Evolutionary conservation across 148 eudicot genomes (phyloP).

Genomic region (Rheum nobile): DNA sequence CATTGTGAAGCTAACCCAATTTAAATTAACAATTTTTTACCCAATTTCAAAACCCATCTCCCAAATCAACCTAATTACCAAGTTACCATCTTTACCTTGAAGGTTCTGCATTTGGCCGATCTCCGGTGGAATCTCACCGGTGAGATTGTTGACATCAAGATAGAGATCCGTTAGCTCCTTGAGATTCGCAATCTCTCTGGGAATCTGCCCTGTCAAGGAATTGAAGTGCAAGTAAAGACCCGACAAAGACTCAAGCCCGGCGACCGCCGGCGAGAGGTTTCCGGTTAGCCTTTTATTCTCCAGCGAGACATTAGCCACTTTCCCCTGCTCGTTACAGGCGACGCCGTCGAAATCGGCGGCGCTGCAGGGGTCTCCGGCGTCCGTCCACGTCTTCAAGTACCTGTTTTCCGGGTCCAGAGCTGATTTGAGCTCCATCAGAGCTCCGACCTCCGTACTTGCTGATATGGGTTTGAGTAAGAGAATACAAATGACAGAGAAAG

Average conservation of each 20-base stretch:
- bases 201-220: slow-evolving; percentile 52
- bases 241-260: slow-evolving; percentile 51
- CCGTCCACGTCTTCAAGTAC: slow-evolving; percentile 46
- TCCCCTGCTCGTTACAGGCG: slow-evolving; percentile 57
- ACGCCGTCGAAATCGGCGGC: slow-evolving; percentile 51
- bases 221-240: slow-evolving; percentile 85
- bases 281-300: slow-evolving; percentile 55
- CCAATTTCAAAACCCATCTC: too few relatives aligned
- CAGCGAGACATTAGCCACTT: slow-evolving; percentile 69
- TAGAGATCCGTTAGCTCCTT: slow-evolving; percentile 63
- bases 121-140: slow-evolving; percentile 50
- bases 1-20: background rate
- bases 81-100: slow-evolving; percentile 37
- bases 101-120: slow-evolving; percentile 64
- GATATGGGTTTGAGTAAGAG: slow-evolving; percentile 2
- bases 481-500: slow-evolving; percentile 4
- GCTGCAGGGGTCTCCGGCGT: slow-evolving; percentile 61
- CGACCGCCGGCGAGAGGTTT: slow-evolving; percentile 52
- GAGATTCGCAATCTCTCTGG: slow-evolving; percentile 52
- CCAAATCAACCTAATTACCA: background rate
- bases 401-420: slow-evolving; percentile 64
- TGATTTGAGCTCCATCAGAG: slow-evolving; percentile 64
- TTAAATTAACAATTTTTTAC: background rate
- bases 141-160: slow-evolving; percentile 60
- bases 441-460: slow-evolving; percentile 52